Evolutionary conservation across 1,284 basidiomycete species (phyloP).

Genomic region (Inonotus obliquus): DNA sequence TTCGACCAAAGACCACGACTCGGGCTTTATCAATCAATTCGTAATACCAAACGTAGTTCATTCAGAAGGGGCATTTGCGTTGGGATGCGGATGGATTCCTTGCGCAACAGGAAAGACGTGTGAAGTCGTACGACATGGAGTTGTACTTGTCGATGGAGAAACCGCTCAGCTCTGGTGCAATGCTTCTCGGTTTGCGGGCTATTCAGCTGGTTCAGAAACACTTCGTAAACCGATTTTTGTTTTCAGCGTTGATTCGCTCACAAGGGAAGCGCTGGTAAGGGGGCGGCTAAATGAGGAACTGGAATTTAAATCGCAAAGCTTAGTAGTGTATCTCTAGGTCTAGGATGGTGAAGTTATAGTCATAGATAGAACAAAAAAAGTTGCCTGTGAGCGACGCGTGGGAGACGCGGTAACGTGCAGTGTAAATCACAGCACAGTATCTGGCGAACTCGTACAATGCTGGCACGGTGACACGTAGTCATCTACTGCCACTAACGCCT

Average conservation of each 20-base stretch:
- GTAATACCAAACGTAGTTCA: not conserved
- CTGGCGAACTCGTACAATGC: no score
- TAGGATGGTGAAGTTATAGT: not conserved
- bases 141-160: not conserved
- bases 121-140: not conserved
- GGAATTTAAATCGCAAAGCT: not conserved
- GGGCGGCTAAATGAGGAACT: not conserved
- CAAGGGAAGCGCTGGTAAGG: not conserved
- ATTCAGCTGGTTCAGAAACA: not conserved
- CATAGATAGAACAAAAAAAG: not conserved
- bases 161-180: not conserved
- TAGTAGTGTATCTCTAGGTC: not conserved
- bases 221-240: constrained; percentile 7
- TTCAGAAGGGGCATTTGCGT: not conserved
- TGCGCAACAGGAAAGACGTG: not conserved
- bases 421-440: no score
- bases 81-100: constrained; percentile 1
- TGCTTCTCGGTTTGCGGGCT: not conserved
- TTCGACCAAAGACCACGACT: not conserved
- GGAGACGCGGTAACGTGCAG: constrained; percentile 6
- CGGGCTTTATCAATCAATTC: not conserved
- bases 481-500: not conserved
- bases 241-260: not conserved
- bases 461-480: not conserved
- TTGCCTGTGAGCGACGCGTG: not conserved